Percentiles rank a stretch among this genome's conserved stretches.
phyloP scores from a whole-genome alignment of 495 filamentous ascomycete species.

The Annulohypoxylon bovei region DNA sequence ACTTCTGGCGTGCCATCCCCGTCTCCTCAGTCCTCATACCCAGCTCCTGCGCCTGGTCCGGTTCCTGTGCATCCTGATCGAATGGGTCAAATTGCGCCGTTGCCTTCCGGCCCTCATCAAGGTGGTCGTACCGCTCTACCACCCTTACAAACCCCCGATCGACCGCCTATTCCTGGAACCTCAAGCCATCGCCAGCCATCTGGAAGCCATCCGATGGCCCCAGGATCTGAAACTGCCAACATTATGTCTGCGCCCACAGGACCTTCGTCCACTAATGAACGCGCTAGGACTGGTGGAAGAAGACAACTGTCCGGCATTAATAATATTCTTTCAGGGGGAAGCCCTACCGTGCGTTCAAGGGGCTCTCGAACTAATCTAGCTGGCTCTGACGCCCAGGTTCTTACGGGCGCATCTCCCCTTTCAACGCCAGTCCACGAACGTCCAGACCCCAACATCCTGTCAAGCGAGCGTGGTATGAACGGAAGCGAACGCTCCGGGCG shows the following conservation, averaged over 20 bases:
- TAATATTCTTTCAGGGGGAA: conserved; percentile 57
- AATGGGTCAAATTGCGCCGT: conserved; percentile 50
- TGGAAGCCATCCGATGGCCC: conserved; percentile 35
- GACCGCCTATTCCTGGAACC: conserved; percentile 26
- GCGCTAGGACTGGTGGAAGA: conserved; percentile 53
- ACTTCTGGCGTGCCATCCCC: conserved; percentile 26
- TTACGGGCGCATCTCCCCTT: conserved; percentile 58
- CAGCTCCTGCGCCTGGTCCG: conserved; percentile 37
- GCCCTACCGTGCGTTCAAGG: conserved; percentile 49
- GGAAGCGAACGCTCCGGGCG: conserved; percentile 50
- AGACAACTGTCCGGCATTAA: conserved; percentile 64
- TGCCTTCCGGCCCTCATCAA: conserved; percentile 36
- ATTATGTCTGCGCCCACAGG: conserved; percentile 58
- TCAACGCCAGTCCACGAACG: conserved; percentile 58
- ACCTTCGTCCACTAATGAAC: conserved; percentile 56
- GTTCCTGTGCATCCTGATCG: conserved; percentile 62
- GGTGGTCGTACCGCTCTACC: conserved; percentile 42
- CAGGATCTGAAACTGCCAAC: conserved; percentile 45
- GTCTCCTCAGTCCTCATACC: conserved; percentile 37
- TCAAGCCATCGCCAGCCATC: conserved; percentile 46
- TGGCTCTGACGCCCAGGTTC: conserved; percentile 59
- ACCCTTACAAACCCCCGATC: conserved; percentile 43
- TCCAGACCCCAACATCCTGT: conserved; percentile 48
- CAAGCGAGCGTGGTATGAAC: conserved; percentile 44
- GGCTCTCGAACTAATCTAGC: conserved; percentile 53